Evolutionary conservation across 495 filamentous ascomycete genomes (phyloP), one percentile per base, ranked within the genome.

Genomic region (Penicillium manginii): DNA sequence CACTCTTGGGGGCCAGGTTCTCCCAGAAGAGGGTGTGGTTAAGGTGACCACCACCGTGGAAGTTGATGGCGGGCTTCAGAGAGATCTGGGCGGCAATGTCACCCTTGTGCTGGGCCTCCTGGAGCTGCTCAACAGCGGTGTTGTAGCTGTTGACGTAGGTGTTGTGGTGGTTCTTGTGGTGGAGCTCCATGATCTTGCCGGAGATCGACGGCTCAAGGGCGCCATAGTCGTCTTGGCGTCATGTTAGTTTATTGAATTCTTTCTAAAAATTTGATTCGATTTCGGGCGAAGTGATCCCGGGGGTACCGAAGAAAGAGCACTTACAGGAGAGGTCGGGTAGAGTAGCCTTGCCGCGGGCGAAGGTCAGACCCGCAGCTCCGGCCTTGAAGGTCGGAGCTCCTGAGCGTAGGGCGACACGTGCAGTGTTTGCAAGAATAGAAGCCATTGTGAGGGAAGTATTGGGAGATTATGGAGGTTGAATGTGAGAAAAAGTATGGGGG

Each of bases 101-200:
- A 47, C 74, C 68, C 56, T 76, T 79, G 52, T 64, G 59, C 57
- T 81, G 71, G 9, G 85, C 84, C 57, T 82, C 81, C 63, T 78
- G 73, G 56, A 88, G 77, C 71, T 88, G 80, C 70, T 86, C 84
- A 52, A 74, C 56, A 61, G 80, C 75, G 57, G 73, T 74, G 78
- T 89, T 89, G 78, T 84, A 86, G 67, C 75, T 82, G 72, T 76
- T 88, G 50, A 89, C 86, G 72, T 89, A 89, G 70, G 86, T 88
- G 65, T 85, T 74, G 79, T 89, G 86, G 80, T 89, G 86, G 62
- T 83, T 85, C 72, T 76, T 81, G 81, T 89, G 83, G 78, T 89
- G 86, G 39, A 89, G 80, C 83, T 98, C 93, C 94, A 98, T 98
- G 80, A 98, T 98, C 83, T 92, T 88, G 78, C 91, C 93, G 42